Evolutionary conservation across 2,329 filamentous ascomycete genomes (phyloP).

Genomic region (Ilyonectria destructans): DNA sequence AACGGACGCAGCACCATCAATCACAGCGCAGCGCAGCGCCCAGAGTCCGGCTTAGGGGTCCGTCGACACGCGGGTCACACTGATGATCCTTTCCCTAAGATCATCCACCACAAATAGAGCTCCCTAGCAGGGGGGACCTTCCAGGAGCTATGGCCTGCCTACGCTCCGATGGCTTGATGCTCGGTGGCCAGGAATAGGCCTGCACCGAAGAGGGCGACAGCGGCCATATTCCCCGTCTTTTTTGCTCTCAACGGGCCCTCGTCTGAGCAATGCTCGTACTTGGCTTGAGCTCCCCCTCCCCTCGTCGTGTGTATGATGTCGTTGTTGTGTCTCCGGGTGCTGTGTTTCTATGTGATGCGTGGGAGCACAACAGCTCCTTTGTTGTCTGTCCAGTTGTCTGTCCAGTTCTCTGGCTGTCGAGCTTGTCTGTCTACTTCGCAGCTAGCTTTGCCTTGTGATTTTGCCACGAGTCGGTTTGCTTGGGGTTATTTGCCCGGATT

Average conservation of each 20-base stretch:
- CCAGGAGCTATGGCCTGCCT: conserved; percentile 39
- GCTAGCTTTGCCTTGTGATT: neutral
- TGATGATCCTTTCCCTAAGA: conserved; percentile 27
- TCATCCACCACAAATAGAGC: conserved; percentile 28
- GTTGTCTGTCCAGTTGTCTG: conserved; percentile 6
- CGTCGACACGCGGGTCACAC: conserved; percentile 19
- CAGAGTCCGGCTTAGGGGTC: neutral
- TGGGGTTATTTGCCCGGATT: conserved; percentile 7
- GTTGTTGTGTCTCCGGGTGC: neutral
- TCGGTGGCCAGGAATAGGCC: conserved; percentile 32
- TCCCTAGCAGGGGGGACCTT: conserved; percentile 34
- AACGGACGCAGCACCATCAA: conserved; percentile 9
- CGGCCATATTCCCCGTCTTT: conserved; percentile 34
- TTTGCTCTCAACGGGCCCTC: conserved; percentile 16
- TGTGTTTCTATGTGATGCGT: conserved; percentile 16
- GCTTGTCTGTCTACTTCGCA: neutral
- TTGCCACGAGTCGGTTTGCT: conserved; percentile 10
- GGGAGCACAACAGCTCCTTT: conserved; percentile 10
- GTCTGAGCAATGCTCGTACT: conserved; percentile 23
- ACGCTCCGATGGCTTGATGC: conserved; percentile 33
- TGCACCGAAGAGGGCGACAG: conserved; percentile 22
- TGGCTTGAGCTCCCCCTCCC: conserved; percentile 15
- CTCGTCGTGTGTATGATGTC: neutral
- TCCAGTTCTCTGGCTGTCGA: neutral
- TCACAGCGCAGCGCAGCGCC: conserved; percentile 9